Evolutionary conservation across 768 basidiomycete species (phyloP).

Genomic region (Suillus occidentalis): DNA sequence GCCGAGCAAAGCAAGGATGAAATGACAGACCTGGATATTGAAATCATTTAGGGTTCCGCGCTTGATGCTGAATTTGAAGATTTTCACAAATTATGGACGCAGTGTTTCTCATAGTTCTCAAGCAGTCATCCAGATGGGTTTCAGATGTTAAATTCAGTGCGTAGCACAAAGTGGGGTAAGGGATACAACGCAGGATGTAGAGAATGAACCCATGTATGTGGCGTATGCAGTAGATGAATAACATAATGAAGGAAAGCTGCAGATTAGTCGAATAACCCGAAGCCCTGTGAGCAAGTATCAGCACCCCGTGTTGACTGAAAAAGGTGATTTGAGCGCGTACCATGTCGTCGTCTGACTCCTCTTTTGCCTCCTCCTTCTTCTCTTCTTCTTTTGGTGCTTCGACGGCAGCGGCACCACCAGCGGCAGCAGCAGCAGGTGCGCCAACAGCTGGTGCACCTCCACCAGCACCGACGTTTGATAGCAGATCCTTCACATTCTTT

Average conservation of each 20-base stretch:
- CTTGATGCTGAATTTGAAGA: no score
- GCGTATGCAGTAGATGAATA: conserved; percentile 19
- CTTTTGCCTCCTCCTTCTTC: conserved; percentile 82
- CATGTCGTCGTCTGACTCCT: conserved; percentile 91
- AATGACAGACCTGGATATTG: no score
- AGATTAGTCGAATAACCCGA: conserved; percentile 91
- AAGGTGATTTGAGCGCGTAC: conserved; percentile 39
- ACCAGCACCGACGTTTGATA: conserved; percentile 93
- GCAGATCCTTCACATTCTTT: conserved; percentile 94
- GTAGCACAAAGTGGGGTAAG: background rate
- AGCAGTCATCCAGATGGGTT: background rate
- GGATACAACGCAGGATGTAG: background rate
- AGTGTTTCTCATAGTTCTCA: background rate
- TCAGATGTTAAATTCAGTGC: background rate
- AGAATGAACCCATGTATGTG: background rate
- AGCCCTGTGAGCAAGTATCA: conserved; percentile 58
- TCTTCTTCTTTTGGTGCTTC: conserved; percentile 72
- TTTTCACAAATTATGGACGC: no score
- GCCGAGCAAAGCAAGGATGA: no score
- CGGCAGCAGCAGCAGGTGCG: conserved; percentile 49
- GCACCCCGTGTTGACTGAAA: conserved; percentile 1
- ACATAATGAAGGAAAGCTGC: conserved; percentile 22
- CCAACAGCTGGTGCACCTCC: conserved; percentile 80
- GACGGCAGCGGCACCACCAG: conserved; percentile 55
- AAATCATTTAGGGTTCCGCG: no score